These are phyloP conservation scores for Acanthamoeba healyi DNA, from an alignment of 208 protist species.

Conservation along the genomic window DNA sequence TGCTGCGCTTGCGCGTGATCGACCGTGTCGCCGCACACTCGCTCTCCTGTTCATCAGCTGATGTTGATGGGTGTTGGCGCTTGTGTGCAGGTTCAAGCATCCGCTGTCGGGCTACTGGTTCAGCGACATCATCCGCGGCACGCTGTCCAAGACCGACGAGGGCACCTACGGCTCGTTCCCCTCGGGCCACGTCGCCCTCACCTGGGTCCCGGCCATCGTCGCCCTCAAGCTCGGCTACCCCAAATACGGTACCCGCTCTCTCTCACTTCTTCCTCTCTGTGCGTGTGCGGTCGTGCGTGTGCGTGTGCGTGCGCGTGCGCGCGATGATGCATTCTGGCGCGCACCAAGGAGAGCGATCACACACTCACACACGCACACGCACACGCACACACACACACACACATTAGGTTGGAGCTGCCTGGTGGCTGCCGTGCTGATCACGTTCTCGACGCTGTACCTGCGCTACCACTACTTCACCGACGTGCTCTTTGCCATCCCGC, in stretches of 20 bases:
- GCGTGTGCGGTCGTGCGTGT: not conserved
- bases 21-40: no score
- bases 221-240: slow-evolving; percentile 56
- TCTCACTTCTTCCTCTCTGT: not conserved
- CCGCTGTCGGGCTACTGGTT: slow-evolving; percentile 28
- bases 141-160: slow-evolving; percentile 50
- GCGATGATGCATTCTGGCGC: no score
- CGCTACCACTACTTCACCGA: slow-evolving; percentile 63
- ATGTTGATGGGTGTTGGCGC: no score
- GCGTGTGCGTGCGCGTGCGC: not conserved
- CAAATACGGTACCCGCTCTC: slow-evolving; percentile 24
- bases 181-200: slow-evolving; percentile 32
- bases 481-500: slow-evolving; percentile 42
- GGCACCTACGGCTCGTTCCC: slow-evolving; percentile 60
- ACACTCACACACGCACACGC: no score
- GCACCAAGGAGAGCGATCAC: no score
- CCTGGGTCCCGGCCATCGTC: slow-evolving; percentile 22
- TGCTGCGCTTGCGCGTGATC: no score
- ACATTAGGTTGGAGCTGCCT: slow-evolving; percentile 26
- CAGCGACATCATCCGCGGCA: slow-evolving; percentile 40
- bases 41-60: no score
- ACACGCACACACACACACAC: no score
- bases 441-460: slow-evolving; percentile 51
- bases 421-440: slow-evolving; percentile 47
- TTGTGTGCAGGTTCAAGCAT: slow-evolving; percentile 19